These are phyloP conservation scores for Penicillium palitans DNA, from an alignment of 2,329 filamentous ascomycete species.

Conservation along the genomic window DNA sequence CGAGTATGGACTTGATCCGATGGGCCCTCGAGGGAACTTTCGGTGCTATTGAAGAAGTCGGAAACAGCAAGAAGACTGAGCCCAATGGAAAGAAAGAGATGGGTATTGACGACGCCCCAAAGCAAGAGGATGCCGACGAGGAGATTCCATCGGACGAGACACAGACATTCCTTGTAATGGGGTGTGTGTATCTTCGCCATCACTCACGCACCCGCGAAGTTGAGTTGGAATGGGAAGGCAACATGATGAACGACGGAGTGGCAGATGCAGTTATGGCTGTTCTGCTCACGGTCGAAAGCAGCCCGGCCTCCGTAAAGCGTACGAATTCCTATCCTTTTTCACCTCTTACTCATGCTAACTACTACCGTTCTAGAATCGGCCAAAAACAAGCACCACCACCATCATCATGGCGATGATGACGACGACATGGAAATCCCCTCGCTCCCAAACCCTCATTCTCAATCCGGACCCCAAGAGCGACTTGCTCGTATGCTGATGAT, in stretches of 20 bases:
- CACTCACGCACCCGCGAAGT: conserved; percentile 70
- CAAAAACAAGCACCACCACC: conserved; percentile 58
- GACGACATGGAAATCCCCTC: conserved; percentile 41
- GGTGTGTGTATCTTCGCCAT: conserved; percentile 81
- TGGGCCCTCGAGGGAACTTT: conserved; percentile 97
- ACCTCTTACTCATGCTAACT: conserved; percentile 18
- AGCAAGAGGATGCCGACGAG: conserved; percentile 47
- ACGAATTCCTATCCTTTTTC: conserved; percentile 34
- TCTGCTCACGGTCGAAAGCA: conserved; percentile 87
- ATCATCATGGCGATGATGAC: conserved; percentile 46
- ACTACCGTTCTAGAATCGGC: conserved; percentile 52
- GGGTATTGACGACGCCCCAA: conserved; percentile 30
- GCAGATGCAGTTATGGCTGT: conserved; percentile 97
- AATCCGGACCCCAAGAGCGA: conserved; percentile 70
- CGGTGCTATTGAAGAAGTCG: conserved; percentile 69
- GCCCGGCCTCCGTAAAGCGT: conserved; percentile 92
- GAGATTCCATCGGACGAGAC: conserved; percentile 42
- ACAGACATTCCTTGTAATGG: conserved; percentile 72
- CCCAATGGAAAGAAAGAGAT: conserved; percentile 34
- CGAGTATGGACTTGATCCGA: conserved; percentile 84
- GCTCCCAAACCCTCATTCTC: conserved; percentile 69
- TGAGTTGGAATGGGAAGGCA: conserved; percentile 95
- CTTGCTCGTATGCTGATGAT: conserved; percentile 89
- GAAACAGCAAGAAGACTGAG: conserved; percentile 22
- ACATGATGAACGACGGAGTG: conserved; percentile 95